These are phyloP conservation scores for Syzygium syzygioides DNA, from an alignment of 441 rosid species.

Conservation along the genomic window DNA sequence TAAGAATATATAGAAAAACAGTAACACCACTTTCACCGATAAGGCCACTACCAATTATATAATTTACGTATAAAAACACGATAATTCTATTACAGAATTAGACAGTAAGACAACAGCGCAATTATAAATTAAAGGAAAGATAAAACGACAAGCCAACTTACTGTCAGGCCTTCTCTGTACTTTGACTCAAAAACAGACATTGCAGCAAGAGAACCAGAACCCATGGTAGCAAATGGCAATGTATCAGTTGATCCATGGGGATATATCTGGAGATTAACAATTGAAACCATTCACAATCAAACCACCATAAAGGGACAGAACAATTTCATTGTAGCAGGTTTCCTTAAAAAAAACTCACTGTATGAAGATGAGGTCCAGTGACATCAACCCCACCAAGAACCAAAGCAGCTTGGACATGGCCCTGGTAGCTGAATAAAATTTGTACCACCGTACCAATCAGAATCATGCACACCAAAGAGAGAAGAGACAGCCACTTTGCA, in stretches of 20 bases:
- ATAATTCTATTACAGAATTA: not conserved
- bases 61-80: not conserved
- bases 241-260: slow-evolving; percentile 98
- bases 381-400: slow-evolving; percentile 99
- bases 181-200: slow-evolving; percentile 91
- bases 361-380: slow-evolving; percentile 93
- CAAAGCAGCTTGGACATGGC: slow-evolving; percentile 86
- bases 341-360: slow-evolving; percentile 36
- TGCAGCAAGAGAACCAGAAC: slow-evolving; percentile 99
- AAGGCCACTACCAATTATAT: not conserved
- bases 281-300: slow-evolving; percentile 6
- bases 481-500: not conserved
- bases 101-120: not conserved
- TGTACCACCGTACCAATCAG: slow-evolving; percentile 12
- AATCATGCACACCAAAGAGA: slow-evolving; percentile 1
- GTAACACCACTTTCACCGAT: not conserved
- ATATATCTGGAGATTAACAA: slow-evolving; percentile 52
- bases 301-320: not conserved
- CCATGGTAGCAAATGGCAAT: slow-evolving; percentile 96
- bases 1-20: not conserved
- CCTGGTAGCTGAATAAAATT: slow-evolving; percentile 68
- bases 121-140: not conserved
- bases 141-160: slow-evolving; percentile 28
- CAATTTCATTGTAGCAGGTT: not conserved
- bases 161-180: slow-evolving; percentile 85